A percentile compares a stretch with the other conserved stretches of the same genome.
Conservation (phyloP, 208 protist genomes). For the Leishmania guyanensis region DNA sequence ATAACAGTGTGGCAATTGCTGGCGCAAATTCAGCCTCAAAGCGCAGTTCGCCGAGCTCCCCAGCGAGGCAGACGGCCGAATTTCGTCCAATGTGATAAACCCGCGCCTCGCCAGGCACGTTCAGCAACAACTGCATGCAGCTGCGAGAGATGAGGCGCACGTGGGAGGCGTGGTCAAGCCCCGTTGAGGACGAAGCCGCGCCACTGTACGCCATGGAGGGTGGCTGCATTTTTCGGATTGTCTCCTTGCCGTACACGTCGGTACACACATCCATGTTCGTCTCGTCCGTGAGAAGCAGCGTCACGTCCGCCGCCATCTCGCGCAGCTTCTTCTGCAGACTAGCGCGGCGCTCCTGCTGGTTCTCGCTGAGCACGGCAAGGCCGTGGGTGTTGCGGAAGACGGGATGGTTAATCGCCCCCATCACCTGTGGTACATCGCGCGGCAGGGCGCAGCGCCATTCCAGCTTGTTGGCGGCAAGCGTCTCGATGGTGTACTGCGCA, state of each 20-base stretch:
- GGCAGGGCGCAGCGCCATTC: slow-evolving; percentile 58
- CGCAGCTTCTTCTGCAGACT: slow-evolving; percentile 29
- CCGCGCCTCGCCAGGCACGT: slow-evolving; percentile 50
- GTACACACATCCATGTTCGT: slow-evolving; percentile 53
- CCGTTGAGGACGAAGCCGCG: not conserved
- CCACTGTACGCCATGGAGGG: slow-evolving; percentile 25
- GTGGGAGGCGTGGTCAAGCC: slow-evolving; percentile 8
- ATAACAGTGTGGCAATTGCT: slow-evolving; percentile 60
- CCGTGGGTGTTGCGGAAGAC: slow-evolving; percentile 32
- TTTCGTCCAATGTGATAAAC: slow-evolving; percentile 64
- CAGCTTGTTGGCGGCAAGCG: slow-evolving; percentile 57
- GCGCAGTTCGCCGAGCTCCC: slow-evolving; percentile 44
- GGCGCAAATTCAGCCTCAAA: slow-evolving; percentile 73
- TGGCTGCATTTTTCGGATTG: slow-evolving; percentile 59
- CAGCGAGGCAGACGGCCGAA: slow-evolving; percentile 52
- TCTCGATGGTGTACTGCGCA: slow-evolving; percentile 47
- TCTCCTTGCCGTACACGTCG: slow-evolving; percentile 53
- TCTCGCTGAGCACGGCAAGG: slow-evolving; percentile 33
- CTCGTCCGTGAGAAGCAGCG: slow-evolving; percentile 46
- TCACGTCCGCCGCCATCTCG: slow-evolving; percentile 48
- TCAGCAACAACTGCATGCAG: slow-evolving; percentile 52
- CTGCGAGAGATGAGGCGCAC: slow-evolving; percentile 45
- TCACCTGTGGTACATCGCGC: slow-evolving; percentile 25
- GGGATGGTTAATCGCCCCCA: slow-evolving; percentile 48
- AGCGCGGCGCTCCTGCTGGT: slow-evolving; percentile 17